Base-by-base conservation (phyloP, 257 asterid species). In the Rubia yunnanensis region DNA sequence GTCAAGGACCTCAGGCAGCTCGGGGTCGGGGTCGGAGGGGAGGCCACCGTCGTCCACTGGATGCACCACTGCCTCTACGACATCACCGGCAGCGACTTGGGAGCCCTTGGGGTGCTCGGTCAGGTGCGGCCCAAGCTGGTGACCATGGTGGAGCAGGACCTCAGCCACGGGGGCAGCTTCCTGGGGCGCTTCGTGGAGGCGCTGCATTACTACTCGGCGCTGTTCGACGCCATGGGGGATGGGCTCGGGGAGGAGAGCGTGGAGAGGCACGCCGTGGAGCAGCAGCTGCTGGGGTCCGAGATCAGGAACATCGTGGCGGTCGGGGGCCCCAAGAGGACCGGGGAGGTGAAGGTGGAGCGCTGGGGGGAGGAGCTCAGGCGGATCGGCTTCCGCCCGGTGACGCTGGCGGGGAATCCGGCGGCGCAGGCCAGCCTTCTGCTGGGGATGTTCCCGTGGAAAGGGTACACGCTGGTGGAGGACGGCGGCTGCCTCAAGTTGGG, bases 361-460 rank as follows among this genome's bases (percentile, higher is more conserved):
- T 90, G 96, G 98, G 88, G 88, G 6, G 90, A 80, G 5, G 95
- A 86, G 76, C 71, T 86, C 64, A 58, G 70, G n/a, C 77, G 84
- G 66, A 71, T 57, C 13, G 95, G 98, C 58, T 89, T 92, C 48
- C 34, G 71, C 23, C 87, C 95, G n/a, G 89, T 89, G 23, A 85
- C 95, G 0, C 66, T 92, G 0, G 86, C 89, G 20, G 96, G 96
- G 24, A 92, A 76, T 59, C 92, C 98, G 36, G 91, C 96, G 0
- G 85, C 92, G 0, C 98, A 89, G 46, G 95, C 95, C 0, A 81
- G 86, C 23, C 74, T 92, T 41, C 71, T 92, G 81, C 82, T 92
- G 0, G 98, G 96, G 70, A 92, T 92, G 98, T 86, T 85, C 38
- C 98, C 98, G 0, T 87, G 91, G 86, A 90, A 74, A 35, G 98